Evolutionary conservation across 2,329 filamentous ascomycete species (phyloP).

Genomic region (Fusarium floridanum): DNA sequence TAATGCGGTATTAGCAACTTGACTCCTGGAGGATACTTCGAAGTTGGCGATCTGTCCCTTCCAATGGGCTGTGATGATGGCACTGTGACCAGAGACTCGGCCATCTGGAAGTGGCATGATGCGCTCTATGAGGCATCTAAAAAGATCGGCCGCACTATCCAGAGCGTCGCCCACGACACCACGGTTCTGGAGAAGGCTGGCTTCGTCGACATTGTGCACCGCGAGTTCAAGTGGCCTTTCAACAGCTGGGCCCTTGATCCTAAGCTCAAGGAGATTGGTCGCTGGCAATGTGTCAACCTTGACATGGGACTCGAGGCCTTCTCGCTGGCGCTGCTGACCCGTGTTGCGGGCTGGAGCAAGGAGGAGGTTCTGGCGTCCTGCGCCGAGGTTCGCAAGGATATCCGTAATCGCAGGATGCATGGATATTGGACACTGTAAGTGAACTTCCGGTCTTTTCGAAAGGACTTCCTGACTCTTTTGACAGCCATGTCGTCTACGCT

Average conservation of each 20-base stretch:
- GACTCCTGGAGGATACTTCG: slow-evolving; percentile 41
- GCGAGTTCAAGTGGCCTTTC: slow-evolving; percentile 60
- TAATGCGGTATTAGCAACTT: slow-evolving; percentile 23
- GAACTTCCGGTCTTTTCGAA: too few relatives aligned
- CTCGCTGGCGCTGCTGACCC: slow-evolving; percentile 45
- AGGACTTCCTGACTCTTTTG: too few relatives aligned
- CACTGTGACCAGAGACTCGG: slow-evolving; percentile 30
- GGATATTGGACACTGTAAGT: slow-evolving; percentile 46
- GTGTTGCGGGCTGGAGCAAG: slow-evolving; percentile 42
- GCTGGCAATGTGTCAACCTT: slow-evolving; percentile 40
- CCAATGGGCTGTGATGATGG: slow-evolving; percentile 38
- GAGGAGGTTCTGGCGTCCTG: slow-evolving; percentile 44
- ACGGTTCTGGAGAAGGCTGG: slow-evolving; percentile 61
- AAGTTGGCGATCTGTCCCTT: slow-evolving; percentile 38
- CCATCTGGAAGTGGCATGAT: slow-evolving; percentile 43
- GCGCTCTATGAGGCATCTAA: slow-evolving; percentile 43
- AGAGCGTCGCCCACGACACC: slow-evolving; percentile 37
- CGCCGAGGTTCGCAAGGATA: slow-evolving; percentile 41
- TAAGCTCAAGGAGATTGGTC: slow-evolving; percentile 63
- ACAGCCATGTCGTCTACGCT: slow-evolving; percentile 27
- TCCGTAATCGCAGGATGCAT: slow-evolving; percentile 44
- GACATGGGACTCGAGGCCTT: slow-evolving; percentile 45
- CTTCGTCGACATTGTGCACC: slow-evolving; percentile 62
- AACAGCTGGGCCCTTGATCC: slow-evolving; percentile 62
- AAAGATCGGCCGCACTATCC: slow-evolving; percentile 46